Evolutionary conservation across 106 monocot genomes (phyloP), one percentile per base, ranked within the genome.

Genomic region (Dioscorea zingiberensis): DNA sequence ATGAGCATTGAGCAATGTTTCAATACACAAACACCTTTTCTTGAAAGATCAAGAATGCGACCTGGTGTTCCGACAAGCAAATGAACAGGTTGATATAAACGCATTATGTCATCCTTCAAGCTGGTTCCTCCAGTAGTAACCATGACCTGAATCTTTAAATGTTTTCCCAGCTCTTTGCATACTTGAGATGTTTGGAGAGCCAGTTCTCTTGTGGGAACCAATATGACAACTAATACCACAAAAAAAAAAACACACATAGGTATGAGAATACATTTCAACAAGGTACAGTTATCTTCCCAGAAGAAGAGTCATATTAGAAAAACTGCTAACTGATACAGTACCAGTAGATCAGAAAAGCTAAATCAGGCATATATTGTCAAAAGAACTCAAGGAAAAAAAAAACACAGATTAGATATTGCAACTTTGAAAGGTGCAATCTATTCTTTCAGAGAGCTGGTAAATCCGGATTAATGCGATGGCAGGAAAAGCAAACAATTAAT

Each of bases 41-140:
- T 90, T 15, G 94, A 67, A 55, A 94, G 90, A 79, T 94, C 94
- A 49, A 94, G 81, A 44, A 94, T 85, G 44, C 94, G 79, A 26
- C 94, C 94, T 26, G 94, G 94, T 27, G 94, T 94, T 62, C 94
- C 94, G 49, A 84, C 90, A 67, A 94, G 74, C 60, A 94, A 75
- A 73, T 94, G 94, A 0, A 94, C 94, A 60, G 90, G 86, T 66
- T 90, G 90, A 69, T 94, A 90, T 63, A 94, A 61, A n/a, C 94
- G 83, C 86, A 90, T 87, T 17, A 94, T 90, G 67, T 94, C 94
- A 60, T 94, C 94, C 64, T 81, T 90, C 65, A 94, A 78, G 54
- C 94, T 94, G 53, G 94, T 94, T 48, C 94, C 94, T 44, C 94
- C 94, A 75, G 94, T 94, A 13, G 84, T 94, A 13, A 84, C 94